Conservation (phyloP, 1,284 basidiomycete genomes). For the Apiotrichum montevideense region DNA sequence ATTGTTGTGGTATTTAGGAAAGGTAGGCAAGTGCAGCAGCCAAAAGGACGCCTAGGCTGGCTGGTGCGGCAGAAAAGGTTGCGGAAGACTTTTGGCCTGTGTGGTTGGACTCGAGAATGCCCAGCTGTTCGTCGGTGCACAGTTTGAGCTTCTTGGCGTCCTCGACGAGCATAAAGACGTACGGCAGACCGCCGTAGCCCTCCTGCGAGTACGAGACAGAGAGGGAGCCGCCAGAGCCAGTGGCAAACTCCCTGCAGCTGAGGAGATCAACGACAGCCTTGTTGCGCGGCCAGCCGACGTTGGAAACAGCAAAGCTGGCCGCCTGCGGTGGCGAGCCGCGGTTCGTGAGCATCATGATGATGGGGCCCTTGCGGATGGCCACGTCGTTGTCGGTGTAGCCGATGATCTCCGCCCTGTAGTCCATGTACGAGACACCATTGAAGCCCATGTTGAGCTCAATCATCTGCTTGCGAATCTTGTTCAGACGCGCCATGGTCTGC, state of each 20-base stretch:
- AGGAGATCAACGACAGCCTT: slow-evolving; percentile 42
- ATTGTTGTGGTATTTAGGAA: neutral
- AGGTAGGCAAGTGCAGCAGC: neutral
- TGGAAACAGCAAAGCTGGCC: slow-evolving; percentile 29
- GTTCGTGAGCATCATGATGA: slow-evolving; percentile 67
- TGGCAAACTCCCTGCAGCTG: slow-evolving; percentile 33
- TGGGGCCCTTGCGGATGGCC: slow-evolving; percentile 64
- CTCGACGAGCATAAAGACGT: slow-evolving; percentile 22
- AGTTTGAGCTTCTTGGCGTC: slow-evolving; percentile 9
- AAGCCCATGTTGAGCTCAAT: slow-evolving; percentile 47
- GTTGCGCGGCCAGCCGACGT: slow-evolving; percentile 35
- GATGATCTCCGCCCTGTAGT: slow-evolving; percentile 56
- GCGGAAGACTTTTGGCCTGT: neutral
- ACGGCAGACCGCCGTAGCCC: slow-evolving; percentile 43
- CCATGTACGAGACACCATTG: slow-evolving; percentile 54
- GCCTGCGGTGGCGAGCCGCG: slow-evolving; percentile 36
- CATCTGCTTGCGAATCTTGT: slow-evolving; percentile 65
- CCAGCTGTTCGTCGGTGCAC: slow-evolving; percentile 11
- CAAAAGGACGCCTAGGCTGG: neutral
- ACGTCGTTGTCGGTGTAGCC: slow-evolving; percentile 57
- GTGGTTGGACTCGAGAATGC: slow-evolving; percentile 1
- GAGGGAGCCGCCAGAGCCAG: slow-evolving; percentile 37
- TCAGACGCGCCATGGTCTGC: slow-evolving; percentile 59
- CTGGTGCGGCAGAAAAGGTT: neutral
- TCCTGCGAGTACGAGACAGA: slow-evolving; percentile 35